Base-by-base conservation (phyloP, 2,329 filamentous ascomycete genomes). In the Fusarium sp. region DNA sequence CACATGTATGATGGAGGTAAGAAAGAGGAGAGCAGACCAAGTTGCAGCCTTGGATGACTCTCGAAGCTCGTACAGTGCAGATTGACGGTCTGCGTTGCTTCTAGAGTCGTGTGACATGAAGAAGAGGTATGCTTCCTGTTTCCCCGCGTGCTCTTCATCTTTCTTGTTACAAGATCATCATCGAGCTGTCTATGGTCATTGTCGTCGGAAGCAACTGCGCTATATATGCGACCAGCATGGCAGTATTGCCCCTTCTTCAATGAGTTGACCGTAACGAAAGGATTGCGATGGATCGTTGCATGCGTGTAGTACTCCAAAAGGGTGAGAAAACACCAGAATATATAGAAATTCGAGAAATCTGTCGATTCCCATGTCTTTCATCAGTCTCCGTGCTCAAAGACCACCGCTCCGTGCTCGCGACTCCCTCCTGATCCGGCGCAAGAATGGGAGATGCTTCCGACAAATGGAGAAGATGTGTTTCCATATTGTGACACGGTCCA, bases 21-120 rank as follows among this genome's bases (percentile, higher is more conserved):
- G 18, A 10, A 5, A 14, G 8, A 24, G 14, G 14, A 48, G 14
- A 6, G 14, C 1, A 27, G 22, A 24, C 9, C 9, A 18, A 9
- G 9, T 16, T 6, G 8, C 4, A 7, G 7, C 24, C 3, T 24
- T 1, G 3, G 2, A 41, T 24, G 0, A 3, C 8, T 10, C 8
- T 16, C 22, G 8, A 24, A 16, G 22, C 41, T 6, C 4, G 18
- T 5, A 16, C 6, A 8, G 2, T 18, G 8, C 16, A 27, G 14
- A n/a, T 5, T 9, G 20, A 24, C 14, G 5, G 22, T 16, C 20
- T 2, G 22, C 20, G 6, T 24, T 45, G 41, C 41, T 45, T 22
- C 20, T 16, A 14, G 20, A 45, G 43, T 22, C 20, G 14, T 5
- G 43, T 5, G 43, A 9, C 22, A 7, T 3, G 37, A 41, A 48